Evolutionary conservation across 345 rosid genomes (phyloP).

Genomic region (Salix dunnii): DNA sequence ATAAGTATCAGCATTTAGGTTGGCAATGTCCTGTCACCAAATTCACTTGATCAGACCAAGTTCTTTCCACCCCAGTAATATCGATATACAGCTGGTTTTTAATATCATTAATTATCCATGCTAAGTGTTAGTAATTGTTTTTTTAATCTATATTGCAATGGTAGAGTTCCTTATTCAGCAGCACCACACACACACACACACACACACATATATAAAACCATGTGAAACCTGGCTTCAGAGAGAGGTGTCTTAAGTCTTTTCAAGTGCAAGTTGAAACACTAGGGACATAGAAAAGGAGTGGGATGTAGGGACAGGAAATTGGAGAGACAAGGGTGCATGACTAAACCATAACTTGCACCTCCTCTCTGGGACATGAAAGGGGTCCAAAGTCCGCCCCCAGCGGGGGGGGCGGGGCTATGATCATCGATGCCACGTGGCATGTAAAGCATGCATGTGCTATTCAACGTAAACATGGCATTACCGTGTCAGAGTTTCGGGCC

Average conservation of each 20-base stretch:
- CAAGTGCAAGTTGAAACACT: constrained; percentile 4
- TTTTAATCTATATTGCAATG: too few relatives aligned
- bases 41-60: too few relatives aligned
- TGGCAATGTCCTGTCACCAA: too few relatives aligned
- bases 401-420: too few relatives aligned
- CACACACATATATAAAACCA: neutral
- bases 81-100: too few relatives aligned
- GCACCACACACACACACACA: too few relatives aligned
- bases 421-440: constrained; percentile 20
- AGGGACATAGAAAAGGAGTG: constrained; percentile 23
- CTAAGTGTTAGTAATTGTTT: too few relatives aligned
- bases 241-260: neutral
- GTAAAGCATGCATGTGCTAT: constrained; percentile 33
- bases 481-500: neutral
- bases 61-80: too few relatives aligned
- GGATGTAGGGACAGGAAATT: constrained; percentile 10
- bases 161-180: too few relatives aligned
- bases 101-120: too few relatives aligned
- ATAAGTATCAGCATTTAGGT: too few relatives aligned
- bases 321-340: constrained; percentile 39
- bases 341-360: constrained; percentile 25
- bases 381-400: neutral
- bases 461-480: neutral
- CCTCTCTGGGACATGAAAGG: constrained; percentile 16
- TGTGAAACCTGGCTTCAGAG: neutral